These are phyloP conservation scores for Oenanthe javanica DNA, from an alignment of 140 eudicot genomes.

Conservation along the genomic window DNA sequence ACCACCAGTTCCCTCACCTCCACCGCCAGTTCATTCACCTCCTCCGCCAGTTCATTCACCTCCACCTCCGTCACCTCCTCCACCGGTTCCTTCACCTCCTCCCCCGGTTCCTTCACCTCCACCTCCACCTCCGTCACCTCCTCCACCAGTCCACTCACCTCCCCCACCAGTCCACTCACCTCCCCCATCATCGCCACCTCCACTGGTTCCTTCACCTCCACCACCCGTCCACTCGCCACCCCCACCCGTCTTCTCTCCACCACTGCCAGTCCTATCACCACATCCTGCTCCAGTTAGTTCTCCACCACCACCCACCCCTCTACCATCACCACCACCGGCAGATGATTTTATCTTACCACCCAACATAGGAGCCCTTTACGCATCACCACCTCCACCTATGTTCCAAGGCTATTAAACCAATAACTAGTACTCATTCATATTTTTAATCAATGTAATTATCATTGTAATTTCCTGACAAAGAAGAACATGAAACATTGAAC, in stretches of 20 bases:
- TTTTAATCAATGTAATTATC: not conserved
- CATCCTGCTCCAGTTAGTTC: not conserved
- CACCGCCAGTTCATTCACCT: not conserved
- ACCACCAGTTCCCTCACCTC: not conserved
- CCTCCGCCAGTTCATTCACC: not conserved
- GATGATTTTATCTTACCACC: conserved; percentile 1
- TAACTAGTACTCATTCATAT: conserved; percentile 1
- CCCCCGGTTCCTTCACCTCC: not conserved
- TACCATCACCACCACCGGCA: not conserved
- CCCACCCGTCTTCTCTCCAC: not conserved
- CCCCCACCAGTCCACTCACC: conserved; percentile 4
- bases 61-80: conserved; percentile 3
- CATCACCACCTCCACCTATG: not conserved
- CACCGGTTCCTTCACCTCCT: not conserved
- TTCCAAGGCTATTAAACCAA: conserved; percentile 4
- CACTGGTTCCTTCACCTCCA: not conserved
- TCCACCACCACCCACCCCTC: not conserved
- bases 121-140: not conserved
- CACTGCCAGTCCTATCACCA: not conserved
- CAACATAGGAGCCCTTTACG: not conserved
- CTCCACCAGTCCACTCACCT: not conserved
- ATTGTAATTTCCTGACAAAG: not conserved
- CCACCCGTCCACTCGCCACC: not conserved
- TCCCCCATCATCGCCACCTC: not conserved
- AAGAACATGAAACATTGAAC: not conserved